These are phyloP conservation scores for Candida pini DNA, from an alignment of 805 yeast genomes.

Conservation along the genomic window DNA sequence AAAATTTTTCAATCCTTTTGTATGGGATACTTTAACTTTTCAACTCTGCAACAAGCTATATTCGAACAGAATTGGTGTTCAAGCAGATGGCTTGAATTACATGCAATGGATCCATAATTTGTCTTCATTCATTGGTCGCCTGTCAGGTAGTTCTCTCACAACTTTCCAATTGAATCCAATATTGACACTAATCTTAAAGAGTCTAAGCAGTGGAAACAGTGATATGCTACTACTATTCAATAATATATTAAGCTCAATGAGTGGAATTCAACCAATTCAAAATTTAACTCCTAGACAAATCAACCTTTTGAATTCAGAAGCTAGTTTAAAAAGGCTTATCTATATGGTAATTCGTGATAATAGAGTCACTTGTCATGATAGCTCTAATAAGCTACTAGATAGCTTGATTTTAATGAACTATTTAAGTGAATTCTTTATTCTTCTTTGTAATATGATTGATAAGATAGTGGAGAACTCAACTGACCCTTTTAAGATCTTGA, in stretches of 20 bases:
- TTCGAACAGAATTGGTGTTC: conserved; percentile 59
- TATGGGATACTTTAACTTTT: conserved; percentile 81
- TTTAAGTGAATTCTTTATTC: conserved; percentile 59
- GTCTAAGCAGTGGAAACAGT: conserved; percentile 53
- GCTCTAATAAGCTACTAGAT: conserved; percentile 47
- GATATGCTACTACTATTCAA: conserved; percentile 59
- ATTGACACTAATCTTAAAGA: conserved; percentile 52
- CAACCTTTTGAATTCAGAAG: conserved; percentile 58
- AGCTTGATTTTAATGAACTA: conserved; percentile 38
- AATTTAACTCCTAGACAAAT: conserved; percentile 66
- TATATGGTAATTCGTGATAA: conserved; percentile 54
- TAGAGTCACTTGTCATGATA: conserved; percentile 39
- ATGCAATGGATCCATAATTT: conserved; percentile 83
- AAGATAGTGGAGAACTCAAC: conserved; percentile 36
- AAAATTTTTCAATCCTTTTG: conserved; percentile 62
- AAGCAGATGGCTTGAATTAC: conserved; percentile 74
- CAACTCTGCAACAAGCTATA: conserved; percentile 69
- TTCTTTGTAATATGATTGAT: conserved; percentile 47
- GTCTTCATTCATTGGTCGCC: conserved; percentile 69
- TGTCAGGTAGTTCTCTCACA: conserved; percentile 48
- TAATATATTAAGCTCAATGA: conserved; percentile 65
- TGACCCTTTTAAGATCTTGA: conserved; percentile 56
- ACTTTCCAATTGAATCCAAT: conserved; percentile 59
- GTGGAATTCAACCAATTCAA: conserved; percentile 68
- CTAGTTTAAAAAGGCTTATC: conserved; percentile 48